phyloP scores from a whole-genome alignment of 2,329 filamentous ascomycete genomes.

The Fusarium proliferatum region DNA sequence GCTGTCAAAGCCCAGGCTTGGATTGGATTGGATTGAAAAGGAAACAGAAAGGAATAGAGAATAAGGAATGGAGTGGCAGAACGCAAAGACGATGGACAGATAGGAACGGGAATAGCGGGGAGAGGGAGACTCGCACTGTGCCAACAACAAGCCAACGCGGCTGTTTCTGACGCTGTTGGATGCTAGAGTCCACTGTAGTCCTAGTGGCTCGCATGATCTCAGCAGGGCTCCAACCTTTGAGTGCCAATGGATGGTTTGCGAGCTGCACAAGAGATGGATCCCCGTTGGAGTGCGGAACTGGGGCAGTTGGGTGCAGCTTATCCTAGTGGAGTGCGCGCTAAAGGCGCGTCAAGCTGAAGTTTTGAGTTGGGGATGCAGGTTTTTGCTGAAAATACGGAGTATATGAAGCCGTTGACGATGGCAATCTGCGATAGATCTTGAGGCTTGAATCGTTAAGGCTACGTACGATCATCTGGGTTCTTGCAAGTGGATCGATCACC shows the following conservation, averaged over 20 bases:
- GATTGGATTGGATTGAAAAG: conserved; percentile 19
- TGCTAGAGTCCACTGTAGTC: conserved; percentile 34
- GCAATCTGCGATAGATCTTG: neutral
- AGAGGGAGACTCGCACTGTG: conserved; percentile 36
- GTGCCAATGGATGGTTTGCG: conserved; percentile 20
- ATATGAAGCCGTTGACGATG: conserved; percentile 1
- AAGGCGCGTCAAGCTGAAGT: conserved; percentile 26
- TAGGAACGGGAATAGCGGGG: conserved; percentile 44
- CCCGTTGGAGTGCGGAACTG: conserved; percentile 12
- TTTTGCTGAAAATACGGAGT: neutral
- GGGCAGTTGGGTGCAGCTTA: conserved; percentile 40
- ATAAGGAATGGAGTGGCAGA: conserved; percentile 39
- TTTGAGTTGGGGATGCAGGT: conserved; percentile 3
- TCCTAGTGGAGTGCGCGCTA: conserved; percentile 35
- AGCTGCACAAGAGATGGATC: conserved; percentile 23
- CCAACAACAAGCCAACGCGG: conserved; percentile 5
- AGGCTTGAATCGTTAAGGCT: neutral
- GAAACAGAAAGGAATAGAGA: conserved; percentile 36
- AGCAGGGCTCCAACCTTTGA: conserved; percentile 14
- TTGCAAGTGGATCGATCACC: neutral
- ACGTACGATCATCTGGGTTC: neutral
- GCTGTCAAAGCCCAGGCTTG: conserved; percentile 39
- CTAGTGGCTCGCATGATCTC: conserved; percentile 28
- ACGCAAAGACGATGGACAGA: conserved; percentile 41
- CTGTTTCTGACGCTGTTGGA: conserved; percentile 30